Evolutionary conservation across 768 basidiomycete species (phyloP).

Genomic region (Termitomyces sp.): DNA sequence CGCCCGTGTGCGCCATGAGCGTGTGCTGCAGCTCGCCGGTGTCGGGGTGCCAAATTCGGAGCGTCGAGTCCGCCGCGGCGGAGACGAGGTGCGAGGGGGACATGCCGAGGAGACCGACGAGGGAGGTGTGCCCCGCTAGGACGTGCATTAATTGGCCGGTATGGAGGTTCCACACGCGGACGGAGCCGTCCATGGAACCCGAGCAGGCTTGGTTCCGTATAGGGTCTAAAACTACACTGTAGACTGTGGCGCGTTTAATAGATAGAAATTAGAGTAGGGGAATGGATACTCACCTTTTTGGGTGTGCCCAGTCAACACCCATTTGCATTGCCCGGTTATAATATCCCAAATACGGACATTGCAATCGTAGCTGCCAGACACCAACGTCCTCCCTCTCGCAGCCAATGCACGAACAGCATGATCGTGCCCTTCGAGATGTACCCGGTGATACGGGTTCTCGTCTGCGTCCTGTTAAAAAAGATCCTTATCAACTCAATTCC

Average conservation of each 20-base stretch:
- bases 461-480: slow-evolving; percentile 42
- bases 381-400: slow-evolving; percentile 81
- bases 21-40: slow-evolving; percentile 75
- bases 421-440: slow-evolving; percentile 83
- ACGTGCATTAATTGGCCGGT: slow-evolving; percentile 78
- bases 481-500: slow-evolving; percentile 25
- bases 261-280: neutral
- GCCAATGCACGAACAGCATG: slow-evolving; percentile 92
- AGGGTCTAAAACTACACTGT: slow-evolving; percentile 90
- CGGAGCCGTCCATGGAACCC: slow-evolving; percentile 97
- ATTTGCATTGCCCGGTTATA: slow-evolving; percentile 73
- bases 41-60: slow-evolving; percentile 92
- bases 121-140: slow-evolving; percentile 87
- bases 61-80: slow-evolving; percentile 92
- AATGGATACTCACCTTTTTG: slow-evolving; percentile 76
- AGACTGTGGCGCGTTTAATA: slow-evolving; percentile 49
- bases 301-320: slow-evolving; percentile 80
- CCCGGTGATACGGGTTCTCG: slow-evolving; percentile 85
- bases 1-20: slow-evolving; percentile 87
- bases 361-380: slow-evolving; percentile 95
- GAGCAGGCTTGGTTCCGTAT: slow-evolving; percentile 88
- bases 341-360: slow-evolving; percentile 96
- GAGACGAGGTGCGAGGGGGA: slow-evolving; percentile 90
- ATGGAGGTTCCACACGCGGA: slow-evolving; percentile 88
- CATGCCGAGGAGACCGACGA: slow-evolving; percentile 89